Evolutionary conservation across 2,329 filamentous ascomycete genomes (phyloP).

Genomic region (Fusarium tuaranense): DNA sequence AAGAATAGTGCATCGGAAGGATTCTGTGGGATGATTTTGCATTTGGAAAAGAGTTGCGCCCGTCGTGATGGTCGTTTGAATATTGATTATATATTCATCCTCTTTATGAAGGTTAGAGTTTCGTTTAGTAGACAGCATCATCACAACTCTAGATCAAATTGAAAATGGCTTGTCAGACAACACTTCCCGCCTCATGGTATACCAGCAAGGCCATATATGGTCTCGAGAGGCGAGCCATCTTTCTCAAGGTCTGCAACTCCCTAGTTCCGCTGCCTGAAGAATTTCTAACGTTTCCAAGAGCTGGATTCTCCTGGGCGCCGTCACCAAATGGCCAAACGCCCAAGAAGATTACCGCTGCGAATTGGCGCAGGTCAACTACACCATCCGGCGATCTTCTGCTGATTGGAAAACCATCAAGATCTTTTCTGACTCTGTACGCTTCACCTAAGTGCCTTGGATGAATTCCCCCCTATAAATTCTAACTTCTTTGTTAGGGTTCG

Average conservation of each 20-base stretch:
- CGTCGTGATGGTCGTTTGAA: background rate
- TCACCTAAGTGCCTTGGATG: background rate
- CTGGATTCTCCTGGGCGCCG: slow-evolving; percentile 28
- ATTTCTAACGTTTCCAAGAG: slow-evolving; percentile 7
- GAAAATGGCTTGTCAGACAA: slow-evolving; percentile 19
- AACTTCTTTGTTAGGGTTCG: too few species aligned
- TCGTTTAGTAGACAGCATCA: background rate
- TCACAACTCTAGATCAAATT: background rate
- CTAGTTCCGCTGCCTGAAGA: background rate
- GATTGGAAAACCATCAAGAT: background rate
- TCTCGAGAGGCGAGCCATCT: slow-evolving; percentile 25
- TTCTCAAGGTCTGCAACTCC: slow-evolving; percentile 14
- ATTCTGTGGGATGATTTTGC: background rate
- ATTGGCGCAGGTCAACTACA: slow-evolving; percentile 26
- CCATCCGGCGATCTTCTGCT: background rate
- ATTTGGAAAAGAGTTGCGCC: background rate
- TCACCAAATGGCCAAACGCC: slow-evolving; percentile 20
- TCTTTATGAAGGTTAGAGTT: background rate
- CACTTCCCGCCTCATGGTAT: slow-evolving; percentile 35
- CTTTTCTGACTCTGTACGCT: background rate
- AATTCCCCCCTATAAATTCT: background rate
- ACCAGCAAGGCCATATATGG: slow-evolving; percentile 27
- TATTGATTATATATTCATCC: background rate
- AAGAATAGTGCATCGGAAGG: background rate
- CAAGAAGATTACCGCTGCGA: slow-evolving; percentile 20